Conservation (phyloP, 306 rosid species). For the Argentina anserina region DNA sequence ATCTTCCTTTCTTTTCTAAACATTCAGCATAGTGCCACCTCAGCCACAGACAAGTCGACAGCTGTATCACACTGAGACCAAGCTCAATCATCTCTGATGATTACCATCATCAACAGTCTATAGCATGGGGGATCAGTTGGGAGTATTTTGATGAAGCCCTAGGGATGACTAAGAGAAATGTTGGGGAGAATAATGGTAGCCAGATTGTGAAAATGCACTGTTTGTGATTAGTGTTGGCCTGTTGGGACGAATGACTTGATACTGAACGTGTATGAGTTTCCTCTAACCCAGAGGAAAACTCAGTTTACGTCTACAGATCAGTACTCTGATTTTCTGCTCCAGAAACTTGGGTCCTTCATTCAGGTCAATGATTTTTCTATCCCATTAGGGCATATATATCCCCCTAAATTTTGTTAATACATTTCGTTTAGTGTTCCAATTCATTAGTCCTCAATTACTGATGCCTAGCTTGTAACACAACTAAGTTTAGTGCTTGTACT, state of each 20-base stretch:
- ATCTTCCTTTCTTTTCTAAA: no score
- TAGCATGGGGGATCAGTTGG: conserved; percentile 24
- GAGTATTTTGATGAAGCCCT: conserved; percentile 32
- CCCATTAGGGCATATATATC: no score
- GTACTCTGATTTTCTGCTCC: conserved; percentile 36
- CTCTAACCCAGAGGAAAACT: not conserved
- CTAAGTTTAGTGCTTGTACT: no score
- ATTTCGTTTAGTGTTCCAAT: no score
- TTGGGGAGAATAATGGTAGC: conserved; percentile 24
- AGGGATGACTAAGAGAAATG: conserved; percentile 9
- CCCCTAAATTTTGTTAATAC: not conserved
- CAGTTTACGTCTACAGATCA: not conserved
- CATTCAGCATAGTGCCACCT: no score
- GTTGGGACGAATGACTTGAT: conserved; percentile 45
- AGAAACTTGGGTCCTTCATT: conserved; percentile 25
- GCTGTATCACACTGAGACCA: no score
- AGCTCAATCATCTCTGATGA: no score
- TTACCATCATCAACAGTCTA: no score
- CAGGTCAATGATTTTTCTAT: conserved; percentile 17
- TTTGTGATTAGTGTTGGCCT: conserved; percentile 45
- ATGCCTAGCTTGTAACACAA: no score
- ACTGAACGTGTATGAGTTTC: conserved; percentile 20
- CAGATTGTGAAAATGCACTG: conserved; percentile 30
- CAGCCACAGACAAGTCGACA: no score
- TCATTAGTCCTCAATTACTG: no score